Percentiles rank a stretch among this genome's conserved stretches.
Evolutionary conservation across 2,329 filamentous ascomycete genomes (phyloP).

Genomic region (Phialemonium atrogriseum): DNA sequence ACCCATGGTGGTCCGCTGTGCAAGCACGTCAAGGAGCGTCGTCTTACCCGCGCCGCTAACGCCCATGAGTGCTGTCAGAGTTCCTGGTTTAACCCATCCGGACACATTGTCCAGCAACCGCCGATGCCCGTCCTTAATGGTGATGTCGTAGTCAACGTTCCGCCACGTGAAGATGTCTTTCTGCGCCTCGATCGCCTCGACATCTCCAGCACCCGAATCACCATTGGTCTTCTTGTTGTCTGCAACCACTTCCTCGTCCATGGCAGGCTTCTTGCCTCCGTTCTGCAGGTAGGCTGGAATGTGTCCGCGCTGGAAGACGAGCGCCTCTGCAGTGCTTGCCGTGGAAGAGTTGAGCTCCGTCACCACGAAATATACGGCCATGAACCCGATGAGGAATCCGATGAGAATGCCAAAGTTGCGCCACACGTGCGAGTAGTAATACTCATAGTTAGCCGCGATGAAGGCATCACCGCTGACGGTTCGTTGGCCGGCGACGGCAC

Average conservation of each 20-base stretch:
- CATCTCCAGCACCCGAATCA: slow-evolving; percentile 17
- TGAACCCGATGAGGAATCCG: slow-evolving; percentile 57
- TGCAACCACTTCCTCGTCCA: slow-evolving; percentile 20
- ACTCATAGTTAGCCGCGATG: slow-evolving; percentile 46
- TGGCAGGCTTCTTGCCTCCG: slow-evolving; percentile 5
- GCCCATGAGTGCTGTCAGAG: slow-evolving; percentile 70
- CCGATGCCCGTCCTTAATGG: slow-evolving; percentile 66
- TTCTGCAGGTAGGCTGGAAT: slow-evolving; percentile 33
- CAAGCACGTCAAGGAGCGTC: slow-evolving; percentile 48
- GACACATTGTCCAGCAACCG: slow-evolving; percentile 70
- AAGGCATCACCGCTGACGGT: slow-evolving; percentile 55
- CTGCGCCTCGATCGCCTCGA: slow-evolving; percentile 29
- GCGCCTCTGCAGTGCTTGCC: slow-evolving; percentile 56
- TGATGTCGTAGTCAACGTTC: slow-evolving; percentile 61
- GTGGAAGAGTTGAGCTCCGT: slow-evolving; percentile 58
- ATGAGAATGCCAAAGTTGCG: slow-evolving; percentile 62
- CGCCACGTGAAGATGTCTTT: slow-evolving; percentile 68
- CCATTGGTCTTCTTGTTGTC: slow-evolving; percentile 44
- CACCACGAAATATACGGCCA: slow-evolving; percentile 52
- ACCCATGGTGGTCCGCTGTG: slow-evolving; percentile 50
- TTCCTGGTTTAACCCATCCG: slow-evolving; percentile 87
- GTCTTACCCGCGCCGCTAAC: slow-evolving; percentile 57
- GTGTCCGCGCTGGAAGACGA: slow-evolving; percentile 55
- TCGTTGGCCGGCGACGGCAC: slow-evolving; percentile 42
- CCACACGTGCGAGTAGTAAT: slow-evolving; percentile 52